Evolutionary conservation across 2,329 filamentous ascomycete species (phyloP), one percentile per base, ranked within the genome.

Genomic region (Graphiopsis chlorocephala): DNA sequence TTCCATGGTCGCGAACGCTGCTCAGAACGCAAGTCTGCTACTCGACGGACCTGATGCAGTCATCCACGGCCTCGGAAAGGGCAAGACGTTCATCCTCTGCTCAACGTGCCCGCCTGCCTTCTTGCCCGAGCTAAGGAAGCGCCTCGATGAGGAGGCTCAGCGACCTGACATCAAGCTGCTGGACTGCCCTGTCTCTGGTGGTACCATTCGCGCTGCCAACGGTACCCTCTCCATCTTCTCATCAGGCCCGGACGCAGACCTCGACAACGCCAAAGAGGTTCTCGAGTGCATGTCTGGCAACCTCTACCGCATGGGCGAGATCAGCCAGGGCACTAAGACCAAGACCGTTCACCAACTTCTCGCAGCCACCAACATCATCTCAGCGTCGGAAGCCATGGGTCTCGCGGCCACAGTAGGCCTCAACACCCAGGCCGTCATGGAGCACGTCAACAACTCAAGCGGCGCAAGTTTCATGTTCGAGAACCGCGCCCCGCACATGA

Each of bases 191-290:
- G 90, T 93, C 0, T 91, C 88, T 0, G 90, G 90, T 0, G 90
- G 90, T 1, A 85, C 88, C 0, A 81, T 84, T 11, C 83, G 90
- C 35, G 90, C 90, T 1, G 88, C 88, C 0, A 84, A 89, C 57
- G 90, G 90, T 3, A 91, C 89, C 0, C 78, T 93, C 48, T 90
- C 88, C 7, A 92, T 93, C 73, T 91, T 93, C 85, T 88, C 88
- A 0, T 88, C 83, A 0, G 79, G 84, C 0, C 81, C 84, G 0
- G 81, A 80, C 2, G 85, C 86, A 5, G 68, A 76, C 29, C 77
- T 92, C 1, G 79, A 82, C 35, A 84, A 83, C 64, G 88, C 83
- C 0, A 81, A 81, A 25, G 83, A 81, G 56, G 76, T 92, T 1
- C 80, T 93, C 2, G 80, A 86, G 61, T 84, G 85, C 69, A 85